These are phyloP conservation scores for Mycena capillaripes DNA, from an alignment of 768 basidiomycete species.

Conservation along the genomic window DNA sequence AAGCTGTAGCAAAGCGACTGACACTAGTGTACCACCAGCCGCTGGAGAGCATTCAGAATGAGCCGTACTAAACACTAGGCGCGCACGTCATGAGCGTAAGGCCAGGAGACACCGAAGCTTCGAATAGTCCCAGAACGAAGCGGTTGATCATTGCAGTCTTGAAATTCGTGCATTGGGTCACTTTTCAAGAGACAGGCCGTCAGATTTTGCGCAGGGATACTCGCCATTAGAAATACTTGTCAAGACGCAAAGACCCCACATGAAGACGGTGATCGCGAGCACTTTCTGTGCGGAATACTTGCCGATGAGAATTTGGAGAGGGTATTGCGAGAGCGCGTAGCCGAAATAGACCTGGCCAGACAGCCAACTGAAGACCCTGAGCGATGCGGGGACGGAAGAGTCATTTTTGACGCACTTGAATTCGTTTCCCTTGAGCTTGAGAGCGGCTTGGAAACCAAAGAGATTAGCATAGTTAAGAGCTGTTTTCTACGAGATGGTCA, in stretches of 20 bases:
- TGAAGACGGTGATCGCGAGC: slow-evolving; percentile 31
- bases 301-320: slow-evolving; percentile 35
- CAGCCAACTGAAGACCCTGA: slow-evolving; percentile 24
- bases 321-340: slow-evolving; percentile 37
- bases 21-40: slow-evolving; percentile 39
- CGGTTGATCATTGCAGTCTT: slow-evolving; percentile 37
- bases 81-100: slow-evolving; percentile 40
- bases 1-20: too few species aligned
- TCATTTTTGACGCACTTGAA: slow-evolving; percentile 33
- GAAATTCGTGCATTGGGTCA: slow-evolving; percentile 39
- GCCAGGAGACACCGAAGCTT: slow-evolving; percentile 35
- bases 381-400: too few species aligned
- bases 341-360: slow-evolving; percentile 36
- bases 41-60: too few species aligned
- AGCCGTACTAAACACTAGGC: too few species aligned
- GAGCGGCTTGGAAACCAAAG: slow-evolving; percentile 34
- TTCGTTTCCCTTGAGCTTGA: slow-evolving; percentile 30
- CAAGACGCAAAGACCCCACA: slow-evolving; percentile 39
- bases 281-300: slow-evolving; percentile 35
- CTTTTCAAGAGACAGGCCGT: neutral
- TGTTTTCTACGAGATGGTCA: slow-evolving; percentile 25
- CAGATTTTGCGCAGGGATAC: too few species aligned
- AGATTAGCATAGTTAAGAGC: slow-evolving; percentile 38
- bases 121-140: slow-evolving; percentile 37
- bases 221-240: too few species aligned